phyloP scores from a whole-genome alignment of 176 grass and related monocot species.

The Bolboschoenus planiculmis region DNA sequence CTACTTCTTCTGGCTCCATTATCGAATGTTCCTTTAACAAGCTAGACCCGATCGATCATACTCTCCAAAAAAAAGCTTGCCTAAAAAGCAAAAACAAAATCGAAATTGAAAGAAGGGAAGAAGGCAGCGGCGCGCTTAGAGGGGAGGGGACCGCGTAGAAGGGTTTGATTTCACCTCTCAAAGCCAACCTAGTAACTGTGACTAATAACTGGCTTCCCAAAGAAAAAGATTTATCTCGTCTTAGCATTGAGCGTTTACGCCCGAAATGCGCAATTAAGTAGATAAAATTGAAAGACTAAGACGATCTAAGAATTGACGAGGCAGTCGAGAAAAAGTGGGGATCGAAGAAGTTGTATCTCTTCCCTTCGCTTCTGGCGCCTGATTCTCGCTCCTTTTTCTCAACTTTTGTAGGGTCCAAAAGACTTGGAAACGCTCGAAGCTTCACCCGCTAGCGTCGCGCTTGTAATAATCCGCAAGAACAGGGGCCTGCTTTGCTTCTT shows the following conservation, averaged over 20 bases:
- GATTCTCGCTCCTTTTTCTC: too few relatives aligned
- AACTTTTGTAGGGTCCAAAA: too few relatives aligned
- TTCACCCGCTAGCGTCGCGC: too few relatives aligned
- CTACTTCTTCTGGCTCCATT: constrained; percentile 72
- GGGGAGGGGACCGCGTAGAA: not conserved
- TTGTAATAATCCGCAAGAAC: too few relatives aligned
- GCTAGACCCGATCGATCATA: not conserved
- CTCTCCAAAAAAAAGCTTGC: too few relatives aligned
- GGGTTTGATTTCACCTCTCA: not conserved
- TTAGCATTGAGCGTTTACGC: not conserved
- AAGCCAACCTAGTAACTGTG: not conserved
- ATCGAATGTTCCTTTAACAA: not conserved
- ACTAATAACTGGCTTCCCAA: not conserved
- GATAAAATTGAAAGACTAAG: not conserved
- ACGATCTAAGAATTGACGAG: not conserved
- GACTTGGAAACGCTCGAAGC: too few relatives aligned
- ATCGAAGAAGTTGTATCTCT: not conserved
- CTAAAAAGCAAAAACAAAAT: too few relatives aligned
- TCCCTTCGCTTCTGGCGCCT: too few relatives aligned
- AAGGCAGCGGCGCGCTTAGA: not conserved
- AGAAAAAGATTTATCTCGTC: not conserved
- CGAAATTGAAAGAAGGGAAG: too few relatives aligned
- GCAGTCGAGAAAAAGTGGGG: too few relatives aligned
- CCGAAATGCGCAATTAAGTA: not conserved
- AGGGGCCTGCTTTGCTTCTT: too few relatives aligned